Conservation (phyloP, 2,329 filamentous ascomycete species). For the Stemphylium vesicarium region DNA sequence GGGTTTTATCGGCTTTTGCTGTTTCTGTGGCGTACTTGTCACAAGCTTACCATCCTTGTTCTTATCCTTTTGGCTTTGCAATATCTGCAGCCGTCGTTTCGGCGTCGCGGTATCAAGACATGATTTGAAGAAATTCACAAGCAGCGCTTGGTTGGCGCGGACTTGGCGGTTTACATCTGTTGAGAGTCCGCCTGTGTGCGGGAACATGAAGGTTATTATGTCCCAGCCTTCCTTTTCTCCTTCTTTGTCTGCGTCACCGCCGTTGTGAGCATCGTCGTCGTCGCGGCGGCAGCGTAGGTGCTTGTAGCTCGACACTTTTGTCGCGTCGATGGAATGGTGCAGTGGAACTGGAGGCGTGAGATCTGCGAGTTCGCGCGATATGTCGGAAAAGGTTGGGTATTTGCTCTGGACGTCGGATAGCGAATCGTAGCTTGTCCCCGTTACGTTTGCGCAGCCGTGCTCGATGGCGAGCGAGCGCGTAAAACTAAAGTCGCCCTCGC, state of each 20-base stretch:
- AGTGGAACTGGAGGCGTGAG: conserved; percentile 46
- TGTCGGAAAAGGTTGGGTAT: conserved; percentile 57
- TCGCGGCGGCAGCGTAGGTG: conserved; percentile 27
- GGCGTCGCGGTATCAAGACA: conserved; percentile 29
- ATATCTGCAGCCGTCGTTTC: conserved; percentile 19
- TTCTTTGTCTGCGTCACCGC: conserved; percentile 33
- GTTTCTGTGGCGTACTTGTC: too few species aligned
- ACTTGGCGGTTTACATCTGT: conserved; percentile 96
- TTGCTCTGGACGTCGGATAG: conserved; percentile 60
- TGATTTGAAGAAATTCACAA: conserved; percentile 40
- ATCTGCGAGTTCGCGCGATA: conserved; percentile 23
- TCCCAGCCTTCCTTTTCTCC: conserved; percentile 62
- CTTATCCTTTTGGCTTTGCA: conserved; percentile 16
- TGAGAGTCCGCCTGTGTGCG: conserved; percentile 88
- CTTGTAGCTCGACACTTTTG: conserved; percentile 53
- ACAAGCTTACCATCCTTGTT: neutral
- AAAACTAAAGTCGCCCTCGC: conserved; percentile 83
- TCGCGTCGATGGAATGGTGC: conserved; percentile 70
- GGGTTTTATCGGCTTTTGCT: neutral
- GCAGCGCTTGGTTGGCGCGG: conserved; percentile 69
- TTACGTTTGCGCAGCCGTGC: conserved; percentile 70
- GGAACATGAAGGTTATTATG: conserved; percentile 93
- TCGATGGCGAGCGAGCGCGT: conserved; percentile 69
- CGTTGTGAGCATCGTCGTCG: conserved; percentile 18
- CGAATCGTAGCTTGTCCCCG: conserved; percentile 72